phyloP scores from a whole-genome alignment of 2,329 filamentous ascomycete species.

The Thermochaetoides dissita region DNA sequence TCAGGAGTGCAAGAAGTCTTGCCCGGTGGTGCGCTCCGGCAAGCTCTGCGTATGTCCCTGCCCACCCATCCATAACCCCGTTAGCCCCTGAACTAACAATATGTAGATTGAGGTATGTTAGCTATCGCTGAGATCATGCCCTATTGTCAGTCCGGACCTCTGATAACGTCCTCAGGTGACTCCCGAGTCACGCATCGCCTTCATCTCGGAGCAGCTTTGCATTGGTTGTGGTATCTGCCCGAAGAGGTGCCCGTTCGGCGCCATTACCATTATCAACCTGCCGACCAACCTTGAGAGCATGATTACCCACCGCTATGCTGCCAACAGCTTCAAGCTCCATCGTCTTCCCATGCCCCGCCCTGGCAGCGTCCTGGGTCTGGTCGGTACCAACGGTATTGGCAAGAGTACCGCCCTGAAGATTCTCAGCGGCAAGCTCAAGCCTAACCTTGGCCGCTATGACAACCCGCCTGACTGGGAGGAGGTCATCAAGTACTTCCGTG shows the following conservation, averaged over 20 bases:
- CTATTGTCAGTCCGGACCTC: neutral
- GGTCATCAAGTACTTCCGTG: slow-evolving; percentile 95
- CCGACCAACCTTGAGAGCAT: slow-evolving; percentile 97
- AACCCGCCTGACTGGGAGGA: slow-evolving; percentile 99
- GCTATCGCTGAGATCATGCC: neutral
- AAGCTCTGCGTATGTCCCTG: slow-evolving; percentile 37
- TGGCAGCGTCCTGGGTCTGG: slow-evolving; percentile 87
- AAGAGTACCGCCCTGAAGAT: slow-evolving; percentile 99
- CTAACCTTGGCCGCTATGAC: slow-evolving; percentile 86
- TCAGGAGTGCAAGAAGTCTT: slow-evolving; percentile 98
- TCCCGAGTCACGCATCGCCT: slow-evolving; percentile 81
- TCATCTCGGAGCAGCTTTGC: slow-evolving; percentile 91
- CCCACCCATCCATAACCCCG: slow-evolving; percentile 16
- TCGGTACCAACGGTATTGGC: slow-evolving; percentile 99
- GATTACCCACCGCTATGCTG: slow-evolving; percentile 95
- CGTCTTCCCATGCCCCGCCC: slow-evolving; percentile 89
- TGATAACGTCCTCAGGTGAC: slow-evolving; percentile 50
- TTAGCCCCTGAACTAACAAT: too few relatives aligned
- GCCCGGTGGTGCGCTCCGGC: slow-evolving; percentile 90
- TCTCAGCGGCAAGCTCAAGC: slow-evolving; percentile 95
- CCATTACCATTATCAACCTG: slow-evolving; percentile 99
- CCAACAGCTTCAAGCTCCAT: slow-evolving; percentile 99
- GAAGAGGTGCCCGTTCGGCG: slow-evolving; percentile 97
- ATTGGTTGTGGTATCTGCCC: slow-evolving; percentile 99
- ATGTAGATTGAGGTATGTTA: slow-evolving; percentile 13